These are phyloP conservation scores for Rhynchosporium graminicola DNA, from an alignment of 2,329 filamentous ascomycete species.

Conservation along the genomic window DNA sequence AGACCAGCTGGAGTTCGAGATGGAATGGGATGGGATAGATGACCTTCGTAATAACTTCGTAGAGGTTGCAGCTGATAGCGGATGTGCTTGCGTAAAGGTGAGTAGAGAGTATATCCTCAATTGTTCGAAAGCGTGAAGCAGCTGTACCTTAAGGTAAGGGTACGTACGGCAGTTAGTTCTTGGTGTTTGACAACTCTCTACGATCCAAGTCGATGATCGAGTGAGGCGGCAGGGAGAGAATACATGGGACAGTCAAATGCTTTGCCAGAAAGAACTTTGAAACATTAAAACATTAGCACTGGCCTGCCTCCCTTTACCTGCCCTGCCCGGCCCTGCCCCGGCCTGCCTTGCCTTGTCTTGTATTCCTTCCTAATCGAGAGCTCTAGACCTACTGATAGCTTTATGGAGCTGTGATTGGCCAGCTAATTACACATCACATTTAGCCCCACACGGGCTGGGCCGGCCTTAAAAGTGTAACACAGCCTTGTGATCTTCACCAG, in stretches of 20 bases:
- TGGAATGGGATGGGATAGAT: background rate
- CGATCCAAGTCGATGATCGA: no score
- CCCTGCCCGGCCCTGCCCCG: no score
- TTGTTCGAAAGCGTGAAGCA: no score
- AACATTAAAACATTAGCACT: background rate
- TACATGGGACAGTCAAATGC: background rate
- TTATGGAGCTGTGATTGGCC: slow-evolving; percentile 11
- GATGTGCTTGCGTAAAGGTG: no score
- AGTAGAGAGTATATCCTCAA: no score
- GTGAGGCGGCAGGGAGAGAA: background rate
- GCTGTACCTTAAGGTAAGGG: no score
- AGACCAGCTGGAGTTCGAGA: slow-evolving; percentile 5
- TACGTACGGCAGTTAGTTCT: no score
- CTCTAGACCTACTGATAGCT: background rate
- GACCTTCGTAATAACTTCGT: background rate
- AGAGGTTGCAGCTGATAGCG: no score
- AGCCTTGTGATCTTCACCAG: slow-evolving; percentile 13
- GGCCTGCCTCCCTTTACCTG: background rate
- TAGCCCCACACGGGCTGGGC: background rate
- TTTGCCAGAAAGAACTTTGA: background rate
- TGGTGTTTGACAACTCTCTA: no score
- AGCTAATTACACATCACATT: background rate
- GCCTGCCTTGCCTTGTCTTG: slow-evolving; percentile 7
- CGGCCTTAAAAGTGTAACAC: background rate
- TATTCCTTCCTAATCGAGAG: slow-evolving; percentile 12